Conservation (phyloP, 2,329 filamentous ascomycete species). For the Aspergillus clavatus region DNA sequence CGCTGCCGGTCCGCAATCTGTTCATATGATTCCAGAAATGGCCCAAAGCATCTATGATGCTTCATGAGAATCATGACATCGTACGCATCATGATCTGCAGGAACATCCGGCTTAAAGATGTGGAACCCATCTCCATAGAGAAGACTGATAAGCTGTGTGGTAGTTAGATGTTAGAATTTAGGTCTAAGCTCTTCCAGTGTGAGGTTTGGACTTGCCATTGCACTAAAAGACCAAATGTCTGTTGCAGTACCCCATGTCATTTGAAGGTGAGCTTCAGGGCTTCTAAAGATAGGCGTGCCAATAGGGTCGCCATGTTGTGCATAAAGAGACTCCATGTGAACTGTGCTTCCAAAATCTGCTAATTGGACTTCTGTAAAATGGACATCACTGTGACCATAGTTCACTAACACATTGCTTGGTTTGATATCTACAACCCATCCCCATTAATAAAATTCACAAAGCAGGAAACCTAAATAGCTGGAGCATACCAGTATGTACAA, state of each 20-base stretch:
- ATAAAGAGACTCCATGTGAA: constrained; percentile 9
- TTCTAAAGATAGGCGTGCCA: constrained; percentile 16
- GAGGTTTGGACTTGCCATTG: constrained; percentile 12
- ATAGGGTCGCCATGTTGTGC: constrained; percentile 10
- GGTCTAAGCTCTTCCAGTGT: background rate
- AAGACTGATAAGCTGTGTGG: constrained; percentile 14
- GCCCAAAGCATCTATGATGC: constrained; percentile 20
- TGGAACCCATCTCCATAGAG: constrained; percentile 16
- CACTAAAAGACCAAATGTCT: constrained; percentile 22
- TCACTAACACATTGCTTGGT: constrained; percentile 16
- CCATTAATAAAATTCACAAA: background rate
- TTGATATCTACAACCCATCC: constrained; percentile 18
- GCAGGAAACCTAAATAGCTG: background rate
- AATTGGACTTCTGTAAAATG: constrained; percentile 17
- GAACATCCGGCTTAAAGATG: constrained; percentile 19
- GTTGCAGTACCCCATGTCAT: constrained; percentile 18
- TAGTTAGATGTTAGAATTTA: background rate
- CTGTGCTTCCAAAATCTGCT: constrained; percentile 14
- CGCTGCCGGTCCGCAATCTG: constrained; percentile 16
- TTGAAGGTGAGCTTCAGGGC: constrained; percentile 17
- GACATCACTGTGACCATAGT: constrained; percentile 7
- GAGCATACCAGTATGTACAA: constrained; percentile 16
- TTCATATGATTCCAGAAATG: constrained; percentile 18
- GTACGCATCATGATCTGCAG: constrained; percentile 18
- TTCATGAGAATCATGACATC: constrained; percentile 17